Base-by-base conservation (phyloP, 352 stramenopile genomes). In the Albugo laibachii region DNA sequence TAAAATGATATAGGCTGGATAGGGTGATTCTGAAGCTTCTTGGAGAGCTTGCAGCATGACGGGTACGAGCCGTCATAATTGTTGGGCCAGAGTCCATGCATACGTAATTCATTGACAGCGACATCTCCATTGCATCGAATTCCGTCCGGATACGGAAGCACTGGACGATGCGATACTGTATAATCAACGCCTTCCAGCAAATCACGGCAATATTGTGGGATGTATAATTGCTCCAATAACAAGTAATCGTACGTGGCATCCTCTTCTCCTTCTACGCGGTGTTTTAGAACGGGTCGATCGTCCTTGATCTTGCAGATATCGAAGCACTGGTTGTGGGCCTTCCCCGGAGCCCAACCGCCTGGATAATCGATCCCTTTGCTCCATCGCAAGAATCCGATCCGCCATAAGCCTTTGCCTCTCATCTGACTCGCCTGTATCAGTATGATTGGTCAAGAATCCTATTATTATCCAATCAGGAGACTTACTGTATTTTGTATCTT, bases 191-290 rank as follows among this genome's bases (percentile, higher is more conserved):
- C 73, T 1, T 65, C 50, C 37, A 83, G 63, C 41, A 86, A 55
- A 52, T 86, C 74, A 35, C 74, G 74, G 55, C 74, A 86, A 56
- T 75, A 86, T 60, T 86, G 70, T 58, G 74, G 74, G 45, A 79
- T 61, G 55, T 77, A 86, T 50, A 86, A 56, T 55, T 86, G 66
- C 59, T 86, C 71, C 13, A 87, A 57, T 44, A 84, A 47, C 39
- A 87, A 51, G 55, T 79, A 84, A 63, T 83, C 74, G 38, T 73
- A 84, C 61, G 82, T 69, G 3, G 24, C 24, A 31, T 31, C 24
- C 24, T 31, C 24, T 31, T 10, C 3, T 36, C 71, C 67, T 38
- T 61, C 58, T 58, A 78, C 66, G 47, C 68, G 56, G 65, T 82
- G 83, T 20, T 73, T 77, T n/a, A 69, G 73, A 55, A 66, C 62